Evolutionary conservation across 2,329 filamentous ascomycete genomes (phyloP).

Genomic region (Fusarium tupiense): DNA sequence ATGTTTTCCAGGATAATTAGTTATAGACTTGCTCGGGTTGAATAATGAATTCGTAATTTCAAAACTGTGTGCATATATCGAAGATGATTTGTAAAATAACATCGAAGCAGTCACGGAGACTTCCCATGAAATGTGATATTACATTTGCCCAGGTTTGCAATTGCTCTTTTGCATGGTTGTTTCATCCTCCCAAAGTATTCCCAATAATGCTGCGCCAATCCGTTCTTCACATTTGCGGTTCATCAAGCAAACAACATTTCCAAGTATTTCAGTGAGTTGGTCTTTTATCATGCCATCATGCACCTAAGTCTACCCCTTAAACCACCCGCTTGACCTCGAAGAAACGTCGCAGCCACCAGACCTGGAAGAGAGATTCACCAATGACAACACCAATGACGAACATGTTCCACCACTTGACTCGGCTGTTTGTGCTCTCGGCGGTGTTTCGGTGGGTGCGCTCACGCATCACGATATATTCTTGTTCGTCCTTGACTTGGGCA

Average conservation of each 20-base stretch:
- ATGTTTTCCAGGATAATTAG: slow-evolving; percentile 4
- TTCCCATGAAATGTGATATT: slow-evolving; percentile 33
- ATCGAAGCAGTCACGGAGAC: background rate
- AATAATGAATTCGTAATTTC: slow-evolving; percentile 10
- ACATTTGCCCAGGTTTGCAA: slow-evolving; percentile 30
- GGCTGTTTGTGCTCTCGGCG: slow-evolving; percentile 95
- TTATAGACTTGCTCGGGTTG: slow-evolving; percentile 16
- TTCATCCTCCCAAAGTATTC: slow-evolving; percentile 29
- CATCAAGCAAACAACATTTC: slow-evolving; percentile 30
- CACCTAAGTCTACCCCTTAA: slow-evolving; percentile 46
- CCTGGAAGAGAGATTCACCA: slow-evolving; percentile 95
- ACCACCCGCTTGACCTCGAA: slow-evolving; percentile 85
- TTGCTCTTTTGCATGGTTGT: slow-evolving; percentile 24
- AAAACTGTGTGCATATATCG: background rate
- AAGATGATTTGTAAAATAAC: background rate
- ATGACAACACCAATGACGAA: slow-evolving; percentile 92
- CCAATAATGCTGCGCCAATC: slow-evolving; percentile 37
- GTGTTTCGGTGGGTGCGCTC: slow-evolving; percentile 98
- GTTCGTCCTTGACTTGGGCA: slow-evolving; percentile 94
- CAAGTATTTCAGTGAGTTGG: background rate
- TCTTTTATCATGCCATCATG: slow-evolving; percentile 12
- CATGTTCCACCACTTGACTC: slow-evolving; percentile 99
- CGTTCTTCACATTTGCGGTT: slow-evolving; percentile 20
- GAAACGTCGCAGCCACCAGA: slow-evolving; percentile 99
- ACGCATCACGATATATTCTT: slow-evolving; percentile 93